These are phyloP conservation scores for Fusarium drepaniforme DNA, from an alignment of 2,329 filamentous ascomycete genomes.

Conservation along the genomic window DNA sequence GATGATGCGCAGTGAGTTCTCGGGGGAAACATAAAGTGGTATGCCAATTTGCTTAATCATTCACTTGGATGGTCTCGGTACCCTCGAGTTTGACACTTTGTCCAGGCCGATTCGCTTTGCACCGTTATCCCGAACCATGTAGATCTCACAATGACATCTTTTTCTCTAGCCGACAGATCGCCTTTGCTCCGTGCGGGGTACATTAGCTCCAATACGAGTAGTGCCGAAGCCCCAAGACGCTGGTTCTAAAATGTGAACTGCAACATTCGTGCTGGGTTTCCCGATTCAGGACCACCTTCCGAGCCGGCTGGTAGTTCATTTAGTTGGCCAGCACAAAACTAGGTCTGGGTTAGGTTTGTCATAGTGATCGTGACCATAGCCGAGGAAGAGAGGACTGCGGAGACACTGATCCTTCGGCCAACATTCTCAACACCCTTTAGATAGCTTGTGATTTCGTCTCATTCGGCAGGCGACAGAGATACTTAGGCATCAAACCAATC, in stretches of 20 bases:
- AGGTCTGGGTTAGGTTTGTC: background rate
- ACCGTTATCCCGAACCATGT: background rate
- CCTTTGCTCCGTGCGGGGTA: constrained; percentile 22
- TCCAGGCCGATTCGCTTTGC: background rate
- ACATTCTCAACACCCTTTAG: background rate
- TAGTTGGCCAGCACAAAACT: background rate
- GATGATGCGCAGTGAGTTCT: background rate
- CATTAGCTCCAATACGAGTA: constrained; percentile 16
- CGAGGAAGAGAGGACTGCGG: background rate
- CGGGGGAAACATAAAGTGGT: background rate
- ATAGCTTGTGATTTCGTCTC: background rate
- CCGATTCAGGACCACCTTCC: constrained; percentile 35
- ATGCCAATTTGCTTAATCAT: background rate
- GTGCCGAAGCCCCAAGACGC: constrained; percentile 10
- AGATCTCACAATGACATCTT: constrained; percentile 13
- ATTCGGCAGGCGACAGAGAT: background rate
- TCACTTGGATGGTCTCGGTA: background rate
- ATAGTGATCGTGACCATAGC: background rate
- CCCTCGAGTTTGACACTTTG: background rate
- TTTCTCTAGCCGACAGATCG: background rate
- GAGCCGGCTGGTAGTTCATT: background rate
- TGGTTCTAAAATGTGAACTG: background rate
- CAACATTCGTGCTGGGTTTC: constrained; percentile 6
- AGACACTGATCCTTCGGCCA: background rate
- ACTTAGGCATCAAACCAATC: background rate